Evolutionary conservation across 352 stramenopile species (phyloP).

Genomic region (Globisporangium mamillatum): DNA sequence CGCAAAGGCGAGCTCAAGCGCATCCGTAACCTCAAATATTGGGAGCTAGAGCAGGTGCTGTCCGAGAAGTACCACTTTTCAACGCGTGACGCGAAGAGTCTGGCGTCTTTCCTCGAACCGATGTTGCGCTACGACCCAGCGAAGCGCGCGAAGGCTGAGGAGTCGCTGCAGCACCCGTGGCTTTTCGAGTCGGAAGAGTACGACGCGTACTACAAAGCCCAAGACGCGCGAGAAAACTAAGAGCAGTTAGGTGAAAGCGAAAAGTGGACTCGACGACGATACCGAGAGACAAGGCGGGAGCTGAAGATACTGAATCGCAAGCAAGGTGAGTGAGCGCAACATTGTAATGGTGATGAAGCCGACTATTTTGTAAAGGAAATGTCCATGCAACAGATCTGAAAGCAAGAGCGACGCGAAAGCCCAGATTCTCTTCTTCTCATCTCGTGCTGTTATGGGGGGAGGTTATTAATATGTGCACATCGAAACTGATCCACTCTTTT

Average conservation of each 20-base stretch:
- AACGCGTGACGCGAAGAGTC: constrained; percentile 76
- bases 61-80: constrained; percentile 96
- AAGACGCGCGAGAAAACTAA: constrained; percentile 15
- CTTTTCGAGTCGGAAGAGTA: constrained; percentile 34
- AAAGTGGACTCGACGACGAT: background rate
- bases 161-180: constrained; percentile 96
- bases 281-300: background rate
- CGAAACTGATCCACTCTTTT: constrained; percentile 7
- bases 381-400: background rate
- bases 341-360: background rate
- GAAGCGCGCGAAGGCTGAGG: constrained; percentile 89
- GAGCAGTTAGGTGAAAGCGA: background rate
- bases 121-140: constrained; percentile 90
- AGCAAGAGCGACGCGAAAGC: background rate
- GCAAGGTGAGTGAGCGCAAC: background rate
- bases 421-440: background rate
- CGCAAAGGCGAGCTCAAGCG: constrained; percentile 96
- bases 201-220: constrained; percentile 17
- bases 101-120: constrained; percentile 93
- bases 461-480: constrained; percentile 5
- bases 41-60: constrained; percentile 95
- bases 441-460: background rate
- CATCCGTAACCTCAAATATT: constrained; percentile 98
- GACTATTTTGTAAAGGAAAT: background rate
- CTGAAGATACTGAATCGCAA: background rate